These are phyloP conservation scores for Boletus vermiculosoides DNA, from an alignment of 768 basidiomycete species.

Conservation along the genomic window DNA sequence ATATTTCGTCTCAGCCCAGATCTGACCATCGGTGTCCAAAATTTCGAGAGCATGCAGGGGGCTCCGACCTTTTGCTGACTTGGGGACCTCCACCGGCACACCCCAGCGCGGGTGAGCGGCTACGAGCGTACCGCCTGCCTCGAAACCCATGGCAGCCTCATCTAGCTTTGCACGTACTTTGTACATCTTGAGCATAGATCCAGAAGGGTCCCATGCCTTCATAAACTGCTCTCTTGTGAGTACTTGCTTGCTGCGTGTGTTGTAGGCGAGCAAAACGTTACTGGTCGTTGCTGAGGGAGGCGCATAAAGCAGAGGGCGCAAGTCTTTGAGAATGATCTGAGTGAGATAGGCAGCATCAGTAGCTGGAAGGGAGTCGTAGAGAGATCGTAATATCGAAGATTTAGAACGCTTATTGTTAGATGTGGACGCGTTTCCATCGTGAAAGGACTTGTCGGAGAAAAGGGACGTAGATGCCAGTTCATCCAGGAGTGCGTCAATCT, in stretches of 20 bases:
- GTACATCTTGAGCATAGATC: conserved; percentile 52
- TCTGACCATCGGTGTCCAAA: conserved; percentile 23
- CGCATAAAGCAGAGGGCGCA: conserved; percentile 77
- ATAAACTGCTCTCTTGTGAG: conserved; percentile 66
- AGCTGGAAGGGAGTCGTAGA: conserved; percentile 63
- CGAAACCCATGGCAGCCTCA: conserved; percentile 48
- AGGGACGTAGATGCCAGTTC: conserved; percentile 68
- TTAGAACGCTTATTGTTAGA: conserved; percentile 34
- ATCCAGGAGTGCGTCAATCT: conserved; percentile 68
- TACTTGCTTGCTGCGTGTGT: conserved; percentile 52
- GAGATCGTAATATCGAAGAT: conserved; percentile 43
- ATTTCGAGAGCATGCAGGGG: conserved; percentile 54
- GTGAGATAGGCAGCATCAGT: conserved; percentile 67
- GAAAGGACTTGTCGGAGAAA: conserved; percentile 56
- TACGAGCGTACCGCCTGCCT: conserved; percentile 30
- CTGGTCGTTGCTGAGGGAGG: conserved; percentile 47
- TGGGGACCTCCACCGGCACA: conserved; percentile 73
- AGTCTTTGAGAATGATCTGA: conserved; percentile 86
- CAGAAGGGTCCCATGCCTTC: conserved; percentile 65
- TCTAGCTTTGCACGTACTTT: conserved; percentile 57
- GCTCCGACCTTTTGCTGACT: conserved; percentile 72
- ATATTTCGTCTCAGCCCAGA: conserved; percentile 93
- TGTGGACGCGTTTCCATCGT: conserved; percentile 27
- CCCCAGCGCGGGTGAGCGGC: conserved; percentile 48
- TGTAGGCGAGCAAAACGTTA: conserved; percentile 52